Base-by-base conservation (phyloP, 1,284 basidiomycete species). In the Blastosporella zonata region DNA sequence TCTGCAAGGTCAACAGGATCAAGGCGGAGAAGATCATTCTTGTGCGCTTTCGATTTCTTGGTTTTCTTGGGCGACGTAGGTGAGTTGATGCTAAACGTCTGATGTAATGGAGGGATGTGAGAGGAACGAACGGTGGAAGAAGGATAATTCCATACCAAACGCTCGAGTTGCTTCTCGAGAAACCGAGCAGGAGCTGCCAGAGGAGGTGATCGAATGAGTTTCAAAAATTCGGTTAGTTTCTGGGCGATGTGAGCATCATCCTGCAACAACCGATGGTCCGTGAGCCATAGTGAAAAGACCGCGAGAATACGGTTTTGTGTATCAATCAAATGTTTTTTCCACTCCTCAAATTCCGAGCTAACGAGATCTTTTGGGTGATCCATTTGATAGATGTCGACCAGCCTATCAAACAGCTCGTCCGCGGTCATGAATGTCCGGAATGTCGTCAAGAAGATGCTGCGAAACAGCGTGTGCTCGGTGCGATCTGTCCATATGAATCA, bases 371-470 rank as follows among this genome's bases (percentile, higher is more conserved):
- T 64, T 0, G 87, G 85, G 37, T 69, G 69, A 13, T 73, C 69
- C 62, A 83, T 76, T 41, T 76, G 68, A 68, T 82, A 93, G 7
- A 79, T 77, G 31, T 79, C 75, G 21, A 84, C 69, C 20, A 93
- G 74, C 44, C 82, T 68, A 25, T 86, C 79, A 55, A 91, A 83
- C 8, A 93, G 67, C 35, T 75, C 71, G 43, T 82, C 76, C 1
- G 89, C 75, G 5, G 80, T 81, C 25, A 81, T 84, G 61, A 93
- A 91, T 0, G 88, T 87, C 27, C 81, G 78, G 68, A 87, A 90
- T 8, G 90, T 93, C 69, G 79, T 82, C 36, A 93, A 69, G 67
- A 93, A 92, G 6, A 79, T 74, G 20, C 79, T 76, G 37, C 81
- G 76, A 63, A 81, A 91, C 6, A 67, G 64, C 1, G 67, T 69